These are phyloP conservation scores for Cystobasidium tubakii DNA, from an alignment of 768 basidiomycete species.

Conservation along the genomic window DNA sequence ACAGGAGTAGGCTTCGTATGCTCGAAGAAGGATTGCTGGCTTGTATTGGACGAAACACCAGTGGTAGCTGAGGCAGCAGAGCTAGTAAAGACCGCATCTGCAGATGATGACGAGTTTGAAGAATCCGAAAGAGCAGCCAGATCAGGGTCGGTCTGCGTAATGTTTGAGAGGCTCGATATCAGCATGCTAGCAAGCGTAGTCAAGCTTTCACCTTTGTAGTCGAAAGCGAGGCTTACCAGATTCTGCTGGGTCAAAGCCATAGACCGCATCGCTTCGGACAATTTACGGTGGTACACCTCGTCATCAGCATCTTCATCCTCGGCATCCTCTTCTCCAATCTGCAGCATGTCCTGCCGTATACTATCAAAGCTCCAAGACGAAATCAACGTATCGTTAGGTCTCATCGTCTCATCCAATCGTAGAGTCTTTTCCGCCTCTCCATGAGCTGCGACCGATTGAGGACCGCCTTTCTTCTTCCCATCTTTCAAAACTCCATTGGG, in stretches of 20 bases:
- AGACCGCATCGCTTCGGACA: conserved; percentile 3
- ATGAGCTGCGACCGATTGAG: neutral
- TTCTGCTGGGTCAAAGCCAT: conserved; percentile 20
- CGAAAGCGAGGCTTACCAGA: conserved; percentile 6
- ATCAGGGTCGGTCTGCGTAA: conserved; percentile 18
- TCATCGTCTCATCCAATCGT: neutral
- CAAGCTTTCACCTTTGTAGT: too few relatives aligned
- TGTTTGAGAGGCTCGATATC: too few relatives aligned
- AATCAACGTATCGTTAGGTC: conserved; percentile 57
- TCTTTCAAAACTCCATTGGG: neutral
- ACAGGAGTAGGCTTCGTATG: conserved; percentile 17
- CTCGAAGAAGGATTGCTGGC: conserved; percentile 34
- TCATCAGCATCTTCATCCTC: conserved; percentile 54
- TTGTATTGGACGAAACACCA: conserved; percentile 6
- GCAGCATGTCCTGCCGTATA: conserved; percentile 54
- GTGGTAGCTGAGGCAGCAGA: conserved; percentile 19
- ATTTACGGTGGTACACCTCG: conserved; percentile 13
- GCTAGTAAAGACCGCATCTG: conserved; percentile 18
- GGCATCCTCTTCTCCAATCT: conserved; percentile 20
- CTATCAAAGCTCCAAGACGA: conserved; percentile 98
- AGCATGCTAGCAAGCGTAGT: too few relatives aligned
- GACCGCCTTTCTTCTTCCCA: neutral
- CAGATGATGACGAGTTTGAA: conserved; percentile 6
- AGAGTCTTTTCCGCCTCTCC: neutral
- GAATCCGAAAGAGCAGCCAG: conserved; percentile 34